These are phyloP conservation scores for Melanopsichium pennsylvanicum DNA, from an alignment of 1,284 basidiomycete species.

Conservation along the genomic window DNA sequence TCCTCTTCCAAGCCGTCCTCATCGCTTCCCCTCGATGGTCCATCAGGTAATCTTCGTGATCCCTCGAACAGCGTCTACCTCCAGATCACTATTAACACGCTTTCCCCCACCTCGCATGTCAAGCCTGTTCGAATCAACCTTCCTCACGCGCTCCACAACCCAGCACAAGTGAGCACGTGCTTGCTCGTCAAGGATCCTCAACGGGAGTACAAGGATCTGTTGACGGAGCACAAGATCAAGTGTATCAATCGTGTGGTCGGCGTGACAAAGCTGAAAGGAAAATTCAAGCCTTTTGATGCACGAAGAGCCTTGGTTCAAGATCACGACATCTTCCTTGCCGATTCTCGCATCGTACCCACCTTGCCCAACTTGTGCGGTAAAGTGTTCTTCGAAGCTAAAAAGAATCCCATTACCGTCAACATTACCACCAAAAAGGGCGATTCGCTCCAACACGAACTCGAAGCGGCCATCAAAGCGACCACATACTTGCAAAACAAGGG, in stretches of 20 bases:
- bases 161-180: conserved; percentile 79
- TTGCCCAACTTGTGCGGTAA: conserved; percentile 86
- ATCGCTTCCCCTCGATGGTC: conserved; percentile 52
- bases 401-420: conserved; percentile 92
- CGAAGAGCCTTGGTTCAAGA: conserved; percentile 83
- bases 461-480: conserved; percentile 86
- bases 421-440: conserved; percentile 75
- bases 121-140: conserved; percentile 59
- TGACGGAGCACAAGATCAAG: conserved; percentile 79
- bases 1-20: conserved; percentile 4
- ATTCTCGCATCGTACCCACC: conserved; percentile 85
- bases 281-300: conserved; percentile 77
- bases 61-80: conserved; percentile 51
- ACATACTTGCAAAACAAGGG: conserved; percentile 78
- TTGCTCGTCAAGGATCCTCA: conserved; percentile 96
- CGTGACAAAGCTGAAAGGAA: conserved; percentile 68
- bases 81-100: conserved; percentile 55
- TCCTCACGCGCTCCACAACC: conserved; percentile 80
- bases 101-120: conserved; percentile 41
- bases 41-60: conserved; percentile 34
- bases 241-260: conserved; percentile 94
- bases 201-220: conserved; percentile 90
- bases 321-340: conserved; percentile 90
- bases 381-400: conserved; percentile 92
- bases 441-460: conserved; percentile 81